Base-by-base conservation (phyloP, 2,329 filamentous ascomycete species). In the Fusarium irregulare region DNA sequence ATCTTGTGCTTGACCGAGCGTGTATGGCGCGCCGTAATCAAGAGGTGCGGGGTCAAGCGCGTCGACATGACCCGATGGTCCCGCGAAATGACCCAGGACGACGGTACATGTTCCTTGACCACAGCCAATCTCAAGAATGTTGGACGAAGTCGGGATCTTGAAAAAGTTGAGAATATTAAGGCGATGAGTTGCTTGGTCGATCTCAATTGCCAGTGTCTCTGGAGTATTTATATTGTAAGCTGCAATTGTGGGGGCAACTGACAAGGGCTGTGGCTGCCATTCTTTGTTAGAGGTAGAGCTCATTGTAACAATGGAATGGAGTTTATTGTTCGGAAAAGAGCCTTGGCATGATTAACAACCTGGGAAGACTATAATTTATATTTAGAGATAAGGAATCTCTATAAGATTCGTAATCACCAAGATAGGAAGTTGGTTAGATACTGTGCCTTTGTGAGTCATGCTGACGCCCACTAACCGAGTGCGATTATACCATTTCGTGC, bases 91-190 rank as follows among this genome's bases (percentile, higher is more conserved):
- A 1, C 60, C 62, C 4, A 65, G n/a, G 21, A 65, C 61, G 4
- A 60, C 62, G 13, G 62, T 66, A 5, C 62, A 65, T 11, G 62
- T 66, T 12, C 60, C 62, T 7, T 65, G 62, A 4, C 62, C 60
- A 4, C 62, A 65, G 3, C 62, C 62, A 4, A 66, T 16, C 9
- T 65, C 62, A 0, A 65, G 14, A 12, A 65, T 49, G 0, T 14
- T 23, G 0, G 62, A 65, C 6, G 62, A 28, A 3, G 18, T 1
- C 1, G n/a, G 23, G 1, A 65, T 25, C 0, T 12, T 54, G 2
- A 65, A 65, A 1, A 40, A 45, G 8, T 60, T 66, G 10, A 65
- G 20, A 6, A 65, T 18, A 4, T 65, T 28, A 1, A 65, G 34
- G 2, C 62, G 47, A 11, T 65, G 61, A 1, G 28, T 40, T 10